Evolutionary conservation across 345 rosid species (phyloP).

Genomic region (Ricinus communis): DNA sequence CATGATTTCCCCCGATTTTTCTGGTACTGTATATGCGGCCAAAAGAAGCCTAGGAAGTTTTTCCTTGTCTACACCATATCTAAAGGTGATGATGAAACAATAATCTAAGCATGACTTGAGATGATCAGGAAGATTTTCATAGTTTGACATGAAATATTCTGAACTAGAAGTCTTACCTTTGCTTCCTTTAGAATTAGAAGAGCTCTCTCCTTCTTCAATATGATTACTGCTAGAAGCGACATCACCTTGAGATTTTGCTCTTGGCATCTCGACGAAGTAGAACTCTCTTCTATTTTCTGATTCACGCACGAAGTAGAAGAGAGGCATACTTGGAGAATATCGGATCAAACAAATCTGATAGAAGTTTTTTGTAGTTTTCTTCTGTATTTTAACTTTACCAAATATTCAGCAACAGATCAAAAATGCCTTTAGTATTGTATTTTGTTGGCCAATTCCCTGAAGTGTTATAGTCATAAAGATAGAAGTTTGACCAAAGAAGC

Average conservation of each 20-base stretch:
- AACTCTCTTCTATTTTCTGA: neutral
- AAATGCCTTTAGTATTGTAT: too few relatives aligned
- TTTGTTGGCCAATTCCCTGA: too few relatives aligned
- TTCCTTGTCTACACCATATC: neutral
- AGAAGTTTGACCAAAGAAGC: too few relatives aligned
- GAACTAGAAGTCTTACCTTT: neutral
- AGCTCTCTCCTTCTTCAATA: neutral
- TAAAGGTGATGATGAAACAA: neutral
- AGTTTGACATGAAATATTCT: neutral
- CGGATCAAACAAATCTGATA: too few relatives aligned
- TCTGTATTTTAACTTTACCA: too few relatives aligned
- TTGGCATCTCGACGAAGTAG: neutral
- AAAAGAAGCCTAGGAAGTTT: neutral
- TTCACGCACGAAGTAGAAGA: neutral
- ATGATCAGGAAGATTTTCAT: constrained; percentile 10
- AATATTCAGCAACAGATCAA: too few relatives aligned
- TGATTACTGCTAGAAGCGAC: too few relatives aligned
- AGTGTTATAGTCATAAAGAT: too few relatives aligned
- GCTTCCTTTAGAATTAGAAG: too few relatives aligned
- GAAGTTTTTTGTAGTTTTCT: too few relatives aligned
- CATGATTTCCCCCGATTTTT: neutral
- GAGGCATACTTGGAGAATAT: neutral
- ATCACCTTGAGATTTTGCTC: neutral
- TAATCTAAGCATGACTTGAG: constrained; percentile 2
- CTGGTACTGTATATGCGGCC: constrained; percentile 2